A percentile compares a stretch with the other conserved stretches of the same genome.
These are phyloP conservation scores for Calonectria pseudoturangicola DNA, from an alignment of 2,329 filamentous ascomycete species.

Conservation along the genomic window DNA sequence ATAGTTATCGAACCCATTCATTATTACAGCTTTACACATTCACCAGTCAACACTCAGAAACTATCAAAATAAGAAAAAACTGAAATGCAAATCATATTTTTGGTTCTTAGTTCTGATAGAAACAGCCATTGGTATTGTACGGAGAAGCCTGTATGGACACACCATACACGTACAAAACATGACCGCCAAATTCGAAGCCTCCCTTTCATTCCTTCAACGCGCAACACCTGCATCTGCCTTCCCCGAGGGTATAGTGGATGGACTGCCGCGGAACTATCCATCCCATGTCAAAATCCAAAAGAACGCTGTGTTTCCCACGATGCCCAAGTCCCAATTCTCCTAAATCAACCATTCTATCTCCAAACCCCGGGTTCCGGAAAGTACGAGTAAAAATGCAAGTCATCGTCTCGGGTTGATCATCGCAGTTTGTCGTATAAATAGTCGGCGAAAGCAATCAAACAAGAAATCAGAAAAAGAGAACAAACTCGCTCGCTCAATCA, in stretches of 20 bases:
- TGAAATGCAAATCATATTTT: slow-evolving; percentile 4
- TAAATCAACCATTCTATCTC: slow-evolving; percentile 37
- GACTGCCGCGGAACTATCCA: slow-evolving; percentile 23
- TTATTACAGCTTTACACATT: neutral
- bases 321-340: slow-evolving; percentile 29
- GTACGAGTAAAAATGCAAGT: slow-evolving; percentile 30
- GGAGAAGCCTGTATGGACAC: slow-evolving; percentile 22
- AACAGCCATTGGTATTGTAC: slow-evolving; percentile 17
- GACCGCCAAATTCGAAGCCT: neutral
- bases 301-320: slow-evolving; percentile 36
- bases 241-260: slow-evolving; percentile 32
- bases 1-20: neutral
- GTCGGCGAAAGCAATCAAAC: slow-evolving; percentile 38
- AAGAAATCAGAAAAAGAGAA: slow-evolving; percentile 41
- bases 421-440: slow-evolving; percentile 33
- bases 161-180: slow-evolving; percentile 36
- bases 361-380: slow-evolving; percentile 17
- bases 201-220: slow-evolving; percentile 8
- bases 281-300: slow-evolving; percentile 36
- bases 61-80: too few relatives aligned
- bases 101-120: slow-evolving; percentile 7
- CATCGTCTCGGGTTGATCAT: slow-evolving; percentile 31
- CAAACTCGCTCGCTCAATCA: slow-evolving; percentile 53
- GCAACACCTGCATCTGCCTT: slow-evolving; percentile 25
- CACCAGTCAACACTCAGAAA: neutral